These are phyloP conservation scores for Eudorina sp. DNA, from an alignment of 139 green algal species.

Conservation along the genomic window DNA sequence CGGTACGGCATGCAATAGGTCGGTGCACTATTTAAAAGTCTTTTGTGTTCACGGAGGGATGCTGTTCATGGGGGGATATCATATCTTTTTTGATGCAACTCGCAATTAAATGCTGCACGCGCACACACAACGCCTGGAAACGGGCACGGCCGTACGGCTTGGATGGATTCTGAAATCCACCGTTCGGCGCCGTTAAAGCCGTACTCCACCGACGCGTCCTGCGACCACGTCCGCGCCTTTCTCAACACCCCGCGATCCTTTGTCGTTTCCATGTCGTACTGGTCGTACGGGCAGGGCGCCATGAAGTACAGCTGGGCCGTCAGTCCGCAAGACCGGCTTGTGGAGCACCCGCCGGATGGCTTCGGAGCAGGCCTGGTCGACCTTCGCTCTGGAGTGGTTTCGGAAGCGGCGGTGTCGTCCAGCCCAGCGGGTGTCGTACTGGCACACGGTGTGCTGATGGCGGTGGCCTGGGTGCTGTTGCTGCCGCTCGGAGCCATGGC, in stretches of 20 bases:
- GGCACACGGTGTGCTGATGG: conserved; percentile 42
- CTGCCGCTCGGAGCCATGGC: conserved; percentile 29
- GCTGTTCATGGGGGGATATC: too few relatives aligned
- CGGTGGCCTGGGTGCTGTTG: conserved; percentile 44
- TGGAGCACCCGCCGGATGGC: conserved; percentile 20
- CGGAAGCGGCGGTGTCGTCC: neutral
- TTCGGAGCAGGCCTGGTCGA: conserved; percentile 12
- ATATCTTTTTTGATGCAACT: too few relatives aligned
- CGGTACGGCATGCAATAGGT: too few relatives aligned
- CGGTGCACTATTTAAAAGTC: too few relatives aligned
- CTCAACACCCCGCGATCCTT: neutral
- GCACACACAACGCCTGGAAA: too few relatives aligned
- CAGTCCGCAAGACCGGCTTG: neutral
- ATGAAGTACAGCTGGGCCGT: conserved; percentile 35
- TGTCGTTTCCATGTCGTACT: neutral
- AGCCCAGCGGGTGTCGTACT: neutral
- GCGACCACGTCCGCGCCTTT: too few relatives aligned
- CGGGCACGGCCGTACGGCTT: too few relatives aligned
- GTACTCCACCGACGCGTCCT: too few relatives aligned
- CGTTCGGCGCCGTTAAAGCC: too few relatives aligned
- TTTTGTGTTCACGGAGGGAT: too few relatives aligned
- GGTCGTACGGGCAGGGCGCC: neutral
- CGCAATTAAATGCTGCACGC: too few relatives aligned
- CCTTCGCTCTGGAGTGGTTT: neutral
- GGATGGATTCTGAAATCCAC: too few relatives aligned